These are phyloP conservation scores for Candida ascalaphidarum DNA, from an alignment of 805 yeast genomes.

Conservation along the genomic window DNA sequence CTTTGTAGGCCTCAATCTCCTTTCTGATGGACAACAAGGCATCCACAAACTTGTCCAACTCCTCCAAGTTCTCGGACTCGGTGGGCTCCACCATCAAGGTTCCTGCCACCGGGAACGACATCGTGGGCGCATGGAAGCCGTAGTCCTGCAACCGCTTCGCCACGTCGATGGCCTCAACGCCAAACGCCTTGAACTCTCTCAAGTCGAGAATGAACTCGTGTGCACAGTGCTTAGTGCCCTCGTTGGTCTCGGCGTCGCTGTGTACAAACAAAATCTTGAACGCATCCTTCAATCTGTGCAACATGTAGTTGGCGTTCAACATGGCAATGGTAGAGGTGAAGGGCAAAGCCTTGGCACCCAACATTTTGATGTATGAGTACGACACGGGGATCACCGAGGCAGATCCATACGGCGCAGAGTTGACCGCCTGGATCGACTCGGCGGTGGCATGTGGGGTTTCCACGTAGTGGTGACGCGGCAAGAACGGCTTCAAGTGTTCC, in stretches of 20 bases:
- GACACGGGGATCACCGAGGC: slow-evolving; percentile 91
- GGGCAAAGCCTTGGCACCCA: slow-evolving; percentile 81
- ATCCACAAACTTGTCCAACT: slow-evolving; percentile 84
- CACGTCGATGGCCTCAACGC: slow-evolving; percentile 90
- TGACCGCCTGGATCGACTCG: slow-evolving; percentile 63
- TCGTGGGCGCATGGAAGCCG: slow-evolving; percentile 98
- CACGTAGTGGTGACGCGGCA: slow-evolving; percentile 71
- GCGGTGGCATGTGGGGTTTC: slow-evolving; percentile 39
- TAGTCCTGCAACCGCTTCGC: slow-evolving; percentile 97
- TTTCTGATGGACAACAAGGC: slow-evolving; percentile 74
- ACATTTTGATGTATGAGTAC: slow-evolving; percentile 88
- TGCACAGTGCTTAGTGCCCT: slow-evolving; percentile 70
- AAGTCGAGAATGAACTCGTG: slow-evolving; percentile 94
- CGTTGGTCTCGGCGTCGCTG: slow-evolving; percentile 26
- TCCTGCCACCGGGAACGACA: slow-evolving; percentile 98
- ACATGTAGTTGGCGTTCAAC: slow-evolving; percentile 94
- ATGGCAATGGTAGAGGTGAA: slow-evolving; percentile 86
- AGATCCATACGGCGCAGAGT: slow-evolving; percentile 94
- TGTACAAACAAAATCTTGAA: slow-evolving; percentile 74
- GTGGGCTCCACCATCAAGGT: slow-evolving; percentile 98
- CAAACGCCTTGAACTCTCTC: slow-evolving; percentile 70
- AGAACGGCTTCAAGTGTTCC: slow-evolving; percentile 65
- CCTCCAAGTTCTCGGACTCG: slow-evolving; percentile 83
- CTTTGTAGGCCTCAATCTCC: slow-evolving; percentile 70
- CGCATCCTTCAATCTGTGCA: slow-evolving; percentile 59